Percentiles rank a stretch among this genome's conserved stretches.
Evolutionary conservation across 164 flowering plant species (phyloP).

Genomic region (Aristolochia contorta): DNA sequence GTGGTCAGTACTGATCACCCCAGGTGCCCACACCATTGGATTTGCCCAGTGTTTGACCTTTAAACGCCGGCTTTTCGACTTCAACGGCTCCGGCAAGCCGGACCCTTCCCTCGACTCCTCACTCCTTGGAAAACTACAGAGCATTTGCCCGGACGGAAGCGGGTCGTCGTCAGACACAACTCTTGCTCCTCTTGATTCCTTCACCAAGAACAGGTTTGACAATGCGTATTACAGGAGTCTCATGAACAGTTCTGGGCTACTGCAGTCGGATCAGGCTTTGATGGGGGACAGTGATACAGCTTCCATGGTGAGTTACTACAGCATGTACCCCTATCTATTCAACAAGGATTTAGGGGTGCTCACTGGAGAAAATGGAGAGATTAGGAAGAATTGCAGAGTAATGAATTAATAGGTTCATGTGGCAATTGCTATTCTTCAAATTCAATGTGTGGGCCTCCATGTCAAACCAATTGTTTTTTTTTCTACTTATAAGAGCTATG

Average conservation of each 20-base stretch:
- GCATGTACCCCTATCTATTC: conserved; percentile 34
- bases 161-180: conserved; percentile 28
- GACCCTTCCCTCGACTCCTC: conserved; percentile 54
- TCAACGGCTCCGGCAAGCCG: conserved; percentile 43
- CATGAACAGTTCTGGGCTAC: conserved; percentile 41
- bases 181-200: conserved; percentile 46
- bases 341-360: conserved; percentile 53
- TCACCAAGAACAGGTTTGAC: conserved; percentile 41
- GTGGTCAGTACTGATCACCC: too few species aligned
- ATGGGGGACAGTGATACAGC: conserved; percentile 33
- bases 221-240: conserved; percentile 46
- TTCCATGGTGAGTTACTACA: conserved; percentile 37
- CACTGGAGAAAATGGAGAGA: conserved; percentile 48
- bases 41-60: conserved; percentile 63
- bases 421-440: too few species aligned
- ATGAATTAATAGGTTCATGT: conserved; percentile 24
- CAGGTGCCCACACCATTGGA: conserved; percentile 78
- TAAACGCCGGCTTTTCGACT: conserved; percentile 56
- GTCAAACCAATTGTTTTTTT: too few species aligned
- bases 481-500: too few species aligned
- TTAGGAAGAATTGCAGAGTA: conserved; percentile 52
- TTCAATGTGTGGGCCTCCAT: too few species aligned
- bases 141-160: conserved; percentile 39
- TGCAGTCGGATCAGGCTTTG: conserved; percentile 67
- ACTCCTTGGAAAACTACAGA: conserved; percentile 28